Evolutionary conservation across 1,139 yeast species (phyloP), one percentile per base, ranked within the genome.

Genomic region (Hansenula sp.): DNA sequence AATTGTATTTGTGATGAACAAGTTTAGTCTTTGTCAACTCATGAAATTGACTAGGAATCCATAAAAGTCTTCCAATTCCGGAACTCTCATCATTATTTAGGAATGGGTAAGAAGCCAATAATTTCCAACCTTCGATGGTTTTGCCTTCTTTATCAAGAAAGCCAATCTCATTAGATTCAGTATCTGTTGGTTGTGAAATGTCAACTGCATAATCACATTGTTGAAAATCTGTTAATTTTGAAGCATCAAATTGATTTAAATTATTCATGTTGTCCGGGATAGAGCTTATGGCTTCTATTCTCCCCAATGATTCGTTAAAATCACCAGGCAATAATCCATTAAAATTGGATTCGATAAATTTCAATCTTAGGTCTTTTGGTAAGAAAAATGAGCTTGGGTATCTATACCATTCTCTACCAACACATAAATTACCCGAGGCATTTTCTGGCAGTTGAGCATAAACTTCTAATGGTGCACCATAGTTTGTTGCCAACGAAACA

Each of bases 401-500:
- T 58, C 93, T 87, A 58, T 89, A 89, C 97, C 98, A 91, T 66
- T 93, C 98, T 48, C 96, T 77, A 3, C 96, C 97, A 19, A 87
- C 74, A 61, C 98, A 93, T 0, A 91, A 83, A 52, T 79, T 83
- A 4, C 70, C 68, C 1, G 53, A 24, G 0, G 49, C 47, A n/a
- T 41, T 35, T 1, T 38, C 36, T 19, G 64, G 67, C 27, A 67
- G 43, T 47, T 61, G 59, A 18, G 62, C 50, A 48, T 74, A 77
- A 2, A 75, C 70, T 1, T 60, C 50, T 36, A 83, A 62, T 17
- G 91, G 90, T 1, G 89, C 82, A 36, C 77, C 65, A 59, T 84
- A 80, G 59, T 83, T 82, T 15, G 66, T 65, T 1, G 77, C 71
- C 48, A 84, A 60, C 0, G 87, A 78, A 1, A 68, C 51, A 10